phyloP scores from a whole-genome alignment of 768 basidiomycete genomes.

The Dacryopinax spathularia region DNA sequence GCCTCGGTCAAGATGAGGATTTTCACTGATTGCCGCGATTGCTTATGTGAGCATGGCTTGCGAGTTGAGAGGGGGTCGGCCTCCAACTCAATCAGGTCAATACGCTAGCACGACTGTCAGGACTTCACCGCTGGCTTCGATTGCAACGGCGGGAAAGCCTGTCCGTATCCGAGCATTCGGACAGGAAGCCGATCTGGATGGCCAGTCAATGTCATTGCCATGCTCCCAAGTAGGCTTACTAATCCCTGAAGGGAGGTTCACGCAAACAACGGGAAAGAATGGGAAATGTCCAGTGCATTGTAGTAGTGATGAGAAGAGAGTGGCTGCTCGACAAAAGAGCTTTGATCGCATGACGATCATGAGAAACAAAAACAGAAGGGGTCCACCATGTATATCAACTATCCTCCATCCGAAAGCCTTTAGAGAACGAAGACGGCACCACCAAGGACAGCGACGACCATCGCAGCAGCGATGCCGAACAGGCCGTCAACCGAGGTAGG shows the following conservation, averaged over 20 bases:
- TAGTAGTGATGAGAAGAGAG: conserved; percentile 3
- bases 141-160: too few relatives aligned
- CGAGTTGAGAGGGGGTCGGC: too few relatives aligned
- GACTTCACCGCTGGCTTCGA: too few relatives aligned
- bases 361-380: not conserved
- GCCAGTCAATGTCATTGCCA: not conserved
- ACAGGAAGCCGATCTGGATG: not conserved
- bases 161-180: too few relatives aligned
- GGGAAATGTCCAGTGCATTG: not conserved
- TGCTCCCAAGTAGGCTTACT: not conserved
- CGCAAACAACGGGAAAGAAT: not conserved
- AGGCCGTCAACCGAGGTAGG: not conserved
- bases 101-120: too few relatives aligned
- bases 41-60: too few relatives aligned
- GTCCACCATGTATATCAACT: not conserved
- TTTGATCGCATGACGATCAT: not conserved
- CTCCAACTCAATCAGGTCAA: too few relatives aligned
- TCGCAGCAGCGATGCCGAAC: not conserved
- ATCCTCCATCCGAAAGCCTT: not conserved
- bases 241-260: not conserved
- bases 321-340: conserved; percentile 3
- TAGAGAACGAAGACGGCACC: conserved; percentile 2
- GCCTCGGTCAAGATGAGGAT: too few relatives aligned
- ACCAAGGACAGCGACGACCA: not conserved
- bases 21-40: too few relatives aligned